Base-by-base conservation (phyloP, 148 eudicot species). In the Dianthus caryophyllus region DNA sequence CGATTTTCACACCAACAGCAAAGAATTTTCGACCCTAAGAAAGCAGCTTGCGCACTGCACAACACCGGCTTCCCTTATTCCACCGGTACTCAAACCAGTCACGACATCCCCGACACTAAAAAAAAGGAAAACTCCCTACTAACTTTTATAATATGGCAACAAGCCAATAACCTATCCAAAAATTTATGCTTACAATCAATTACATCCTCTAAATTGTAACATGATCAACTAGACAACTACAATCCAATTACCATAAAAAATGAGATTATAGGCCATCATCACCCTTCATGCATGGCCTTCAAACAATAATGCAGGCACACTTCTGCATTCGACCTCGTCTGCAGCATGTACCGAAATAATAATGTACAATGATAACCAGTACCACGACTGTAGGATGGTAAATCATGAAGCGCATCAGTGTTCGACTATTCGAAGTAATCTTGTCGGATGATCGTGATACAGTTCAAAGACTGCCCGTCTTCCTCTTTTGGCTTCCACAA, bases 401-500 rank as follows among this genome's bases (percentile, higher is more conserved):
- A 47, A 46, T 11, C 30, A 13, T 31, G 61, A 64, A 46, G 29
- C 15, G 26, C 27, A 73, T 16, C 44, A 30, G 44, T 3, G 33
- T 55, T 17, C 36, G 38, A 20, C 75, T 76, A 80, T 25, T 67
- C 67, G 78, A 81, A 81, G 73, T 81, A 74, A 65, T 81, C 84
- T 61, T 71, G 81, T 33, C 78, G 60, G 61, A 77, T 44, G 67
- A 77, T 75, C 1, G 81, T 71, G 69, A 81, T 77, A 47, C 46
- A 50, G 62, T 61, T 81, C 9, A 78, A 60, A 43, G 74, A 27
- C 55, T 64, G 74, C 2, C 64, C 78, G 10, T 81, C 84, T 6
- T 77, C 81, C 9, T 81, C 84, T 75, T 66, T 77, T 26, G 47
- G 71, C 65, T 77, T 81, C 84, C 81, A 77, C 0, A 71, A 57